Percentiles rank a stretch among this genome's conserved stretches.
These are phyloP conservation scores for Rhodotorula kratochvilovae DNA, from an alignment of 768 basidiomycete genomes.

Conservation along the genomic window DNA sequence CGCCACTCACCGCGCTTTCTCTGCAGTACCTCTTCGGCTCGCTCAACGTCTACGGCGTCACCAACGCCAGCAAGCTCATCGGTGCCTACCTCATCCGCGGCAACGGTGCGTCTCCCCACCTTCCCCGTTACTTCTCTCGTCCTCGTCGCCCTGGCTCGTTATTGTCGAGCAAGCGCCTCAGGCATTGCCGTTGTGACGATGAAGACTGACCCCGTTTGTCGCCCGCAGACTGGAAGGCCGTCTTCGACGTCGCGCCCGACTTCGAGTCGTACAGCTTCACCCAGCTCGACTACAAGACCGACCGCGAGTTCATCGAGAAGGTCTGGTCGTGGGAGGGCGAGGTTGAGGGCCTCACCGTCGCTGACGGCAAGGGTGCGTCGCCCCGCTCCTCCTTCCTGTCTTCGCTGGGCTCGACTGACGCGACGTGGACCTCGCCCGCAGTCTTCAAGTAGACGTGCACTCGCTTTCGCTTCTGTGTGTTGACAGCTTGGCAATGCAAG, in stretches of 20 bases:
- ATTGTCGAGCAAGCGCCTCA: too few relatives aligned
- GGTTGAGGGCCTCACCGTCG: slow-evolving; percentile 51
- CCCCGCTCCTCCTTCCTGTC: too few relatives aligned
- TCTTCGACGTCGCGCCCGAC: slow-evolving; percentile 50
- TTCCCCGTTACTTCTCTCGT: too few relatives aligned
- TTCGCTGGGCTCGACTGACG: background rate
- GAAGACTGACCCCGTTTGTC: too few relatives aligned
- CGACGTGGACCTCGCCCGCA: background rate
- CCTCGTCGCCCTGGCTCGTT: too few relatives aligned
- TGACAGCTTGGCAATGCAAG: too few relatives aligned
- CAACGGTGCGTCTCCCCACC: slow-evolving; percentile 49
- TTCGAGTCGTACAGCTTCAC: slow-evolving; percentile 74
- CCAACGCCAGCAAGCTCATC: slow-evolving; percentile 73
- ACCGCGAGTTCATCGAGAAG: slow-evolving; percentile 87
- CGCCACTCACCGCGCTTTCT: too few relatives aligned
- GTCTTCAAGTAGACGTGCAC: background rate
- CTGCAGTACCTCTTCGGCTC: slow-evolving; percentile 88
- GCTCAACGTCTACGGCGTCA: slow-evolving; percentile 76
- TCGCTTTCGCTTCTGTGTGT: too few relatives aligned
- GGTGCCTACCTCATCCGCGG: slow-evolving; percentile 83
- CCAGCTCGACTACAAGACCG: slow-evolving; percentile 63
- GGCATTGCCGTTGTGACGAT: too few relatives aligned
- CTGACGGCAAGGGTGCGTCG: slow-evolving; percentile 44
- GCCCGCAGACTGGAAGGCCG: slow-evolving; percentile 25
- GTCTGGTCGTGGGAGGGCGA: slow-evolving; percentile 91